Conservation (phyloP, 2,329 filamentous ascomycete species). For the Cladorrhinum sp. region DNA sequence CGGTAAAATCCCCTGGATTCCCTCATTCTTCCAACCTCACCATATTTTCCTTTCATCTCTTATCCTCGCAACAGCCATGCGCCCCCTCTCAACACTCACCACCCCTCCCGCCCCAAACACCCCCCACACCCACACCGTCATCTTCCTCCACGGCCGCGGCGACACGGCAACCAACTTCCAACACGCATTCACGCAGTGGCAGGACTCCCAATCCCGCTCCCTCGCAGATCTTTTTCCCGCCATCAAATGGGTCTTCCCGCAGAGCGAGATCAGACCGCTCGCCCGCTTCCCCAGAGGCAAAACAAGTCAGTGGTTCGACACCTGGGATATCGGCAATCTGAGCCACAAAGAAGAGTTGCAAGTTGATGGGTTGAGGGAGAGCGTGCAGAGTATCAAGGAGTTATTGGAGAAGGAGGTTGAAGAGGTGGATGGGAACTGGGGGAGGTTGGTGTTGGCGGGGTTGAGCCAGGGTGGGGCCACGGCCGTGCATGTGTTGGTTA, state of each 20-base stretch:
- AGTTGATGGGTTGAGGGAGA: conserved; percentile 38
- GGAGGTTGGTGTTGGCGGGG: conserved; percentile 42
- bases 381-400: conserved; percentile 32
- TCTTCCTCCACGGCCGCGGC: conserved; percentile 46
- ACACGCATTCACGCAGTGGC: conserved; percentile 30
- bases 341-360: conserved; percentile 42
- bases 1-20: too few species aligned
- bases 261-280: conserved; percentile 34
- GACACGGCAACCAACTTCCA: conserved; percentile 35
- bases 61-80: too few species aligned
- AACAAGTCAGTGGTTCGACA: conserved; percentile 49
- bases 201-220: conserved; percentile 26
- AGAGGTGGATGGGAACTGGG: conserved; percentile 34
- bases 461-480: conserved; percentile 47
- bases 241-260: conserved; percentile 49
- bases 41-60: too few species aligned
- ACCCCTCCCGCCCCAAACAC: background rate
- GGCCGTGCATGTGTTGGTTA: conserved; percentile 24
- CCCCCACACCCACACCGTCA: conserved; percentile 40
- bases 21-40: too few species aligned
- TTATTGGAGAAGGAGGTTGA: conserved; percentile 36
- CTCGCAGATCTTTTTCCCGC: conserved; percentile 45
- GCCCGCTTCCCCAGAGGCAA: conserved; percentile 17
- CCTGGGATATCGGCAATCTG: conserved; percentile 41
- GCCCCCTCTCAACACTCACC: background rate